These are phyloP conservation scores for Solanum hybrid DNA, from an alignment of 305 asterid species.

Conservation along the genomic window DNA sequence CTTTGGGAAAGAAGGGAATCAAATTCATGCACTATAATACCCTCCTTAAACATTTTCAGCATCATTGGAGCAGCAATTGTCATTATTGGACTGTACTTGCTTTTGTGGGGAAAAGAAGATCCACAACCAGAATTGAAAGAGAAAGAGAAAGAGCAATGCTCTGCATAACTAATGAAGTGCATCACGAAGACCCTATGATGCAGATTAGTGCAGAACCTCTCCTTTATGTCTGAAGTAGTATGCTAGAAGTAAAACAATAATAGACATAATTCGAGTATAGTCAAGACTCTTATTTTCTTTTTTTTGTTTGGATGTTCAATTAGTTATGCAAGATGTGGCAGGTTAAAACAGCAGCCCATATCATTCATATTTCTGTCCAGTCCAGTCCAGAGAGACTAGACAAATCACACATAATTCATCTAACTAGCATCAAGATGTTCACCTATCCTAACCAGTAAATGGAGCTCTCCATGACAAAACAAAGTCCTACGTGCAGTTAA, in stretches of 20 bases:
- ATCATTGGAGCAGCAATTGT: slow-evolving; percentile 52
- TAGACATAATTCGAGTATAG: neutral
- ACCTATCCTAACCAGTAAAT: neutral
- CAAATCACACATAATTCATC: neutral
- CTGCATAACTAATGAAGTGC: neutral
- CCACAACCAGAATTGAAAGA: slow-evolving; percentile 8
- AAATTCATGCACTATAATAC: neutral
- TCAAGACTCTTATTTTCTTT: neutral
- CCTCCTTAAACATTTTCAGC: slow-evolving; percentile 24
- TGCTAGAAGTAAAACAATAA: neutral
- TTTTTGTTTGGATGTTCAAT: neutral
- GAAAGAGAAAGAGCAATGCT: slow-evolving; percentile 16
- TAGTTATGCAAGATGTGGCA: neutral
- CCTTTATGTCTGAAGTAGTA: neutral
- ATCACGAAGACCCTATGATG: slow-evolving; percentile 19
- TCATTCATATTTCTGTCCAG: neutral
- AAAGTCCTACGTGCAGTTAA: neutral
- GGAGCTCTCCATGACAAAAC: neutral
- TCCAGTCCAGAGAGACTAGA: neutral
- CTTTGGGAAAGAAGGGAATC: neutral
- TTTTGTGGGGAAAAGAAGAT: slow-evolving; percentile 72
- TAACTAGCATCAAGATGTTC: neutral
- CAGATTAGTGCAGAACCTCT: slow-evolving; percentile 18
- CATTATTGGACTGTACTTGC: slow-evolving; percentile 49
- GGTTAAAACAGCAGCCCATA: neutral